Evolutionary conservation across 768 basidiomycete species (phyloP), one percentile per base, ranked within the genome.

Genomic region (Phanerochaete carnosa): DNA sequence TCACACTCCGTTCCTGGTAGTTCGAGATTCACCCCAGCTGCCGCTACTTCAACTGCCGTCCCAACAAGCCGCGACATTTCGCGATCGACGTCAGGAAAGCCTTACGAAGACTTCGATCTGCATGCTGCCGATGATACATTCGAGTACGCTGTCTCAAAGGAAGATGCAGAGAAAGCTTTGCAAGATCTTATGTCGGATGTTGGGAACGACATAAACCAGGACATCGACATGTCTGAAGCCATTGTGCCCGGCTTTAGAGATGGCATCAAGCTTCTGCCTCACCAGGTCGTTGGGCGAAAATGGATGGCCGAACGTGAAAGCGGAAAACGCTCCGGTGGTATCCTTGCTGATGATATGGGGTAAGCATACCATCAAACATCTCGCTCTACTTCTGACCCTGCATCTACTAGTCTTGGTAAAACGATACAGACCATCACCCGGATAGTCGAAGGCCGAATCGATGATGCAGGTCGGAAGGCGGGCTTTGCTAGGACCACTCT

Each of bases 261-360:
- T 0, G 83, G 83, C 1, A 82, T 94, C 23, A 77, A 69, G 46
- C 77, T 98, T 23, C 77, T 96, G 65, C 90, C 93, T 1, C 95
- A 98, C 73, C 97, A 99, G 67, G 79, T 97, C 9, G 76, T 91
- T 51, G 93, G 94, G 23, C 80, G 94, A 0, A 73, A 74, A 26
- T 99, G 95, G 95, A 95, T 99, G 90, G 78, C 77, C 25, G 84
- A 87, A 7, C 82, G 95, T 22, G 96, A 98, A 73, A 72, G 80
- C 8, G 87, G 84, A 32, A 92, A 92, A 73, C 85, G 88, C 65
- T 77, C 68, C 7, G 95, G 96, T 1, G 96, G 96, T 0, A 94
- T 98, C 65, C 76, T 97, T 15, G 94, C 94, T 4, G 95, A 98
- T 70, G 92, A 92, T 68, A 92, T 92, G 89, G 91, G 90, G 90